Conservation (phyloP, 2,329 filamentous ascomycete genomes). For the Phialemoniopsis sp. region DNA sequence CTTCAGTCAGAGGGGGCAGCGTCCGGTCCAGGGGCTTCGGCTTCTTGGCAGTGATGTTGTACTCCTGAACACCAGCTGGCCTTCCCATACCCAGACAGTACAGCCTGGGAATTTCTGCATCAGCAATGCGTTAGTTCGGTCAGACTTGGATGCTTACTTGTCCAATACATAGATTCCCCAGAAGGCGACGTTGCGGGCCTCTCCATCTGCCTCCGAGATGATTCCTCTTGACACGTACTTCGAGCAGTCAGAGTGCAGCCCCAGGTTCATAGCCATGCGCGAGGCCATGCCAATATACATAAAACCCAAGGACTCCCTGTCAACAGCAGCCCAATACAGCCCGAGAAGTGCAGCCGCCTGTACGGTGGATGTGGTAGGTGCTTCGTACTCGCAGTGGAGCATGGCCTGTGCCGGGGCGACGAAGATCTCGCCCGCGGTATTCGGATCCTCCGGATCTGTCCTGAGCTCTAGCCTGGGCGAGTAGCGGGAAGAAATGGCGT, state of each 20-base stretch:
- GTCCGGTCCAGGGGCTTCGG: not conserved
- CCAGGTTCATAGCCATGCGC: too few species aligned
- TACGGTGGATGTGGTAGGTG: slow-evolving; percentile 14
- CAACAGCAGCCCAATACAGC: slow-evolving; percentile 1
- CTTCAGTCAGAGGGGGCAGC: too few species aligned
- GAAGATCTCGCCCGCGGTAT: slow-evolving; percentile 13
- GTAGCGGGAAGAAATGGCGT: slow-evolving; percentile 15
- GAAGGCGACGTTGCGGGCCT: not conserved
- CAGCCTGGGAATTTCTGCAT: too few species aligned
- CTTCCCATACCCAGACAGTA: not conserved
- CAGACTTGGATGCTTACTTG: not conserved
- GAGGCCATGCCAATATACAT: too few species aligned
- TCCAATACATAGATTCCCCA: slow-evolving; percentile 1
- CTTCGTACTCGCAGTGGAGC: slow-evolving; percentile 14
- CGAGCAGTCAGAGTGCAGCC: too few species aligned
- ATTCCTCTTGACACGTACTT: too few species aligned
- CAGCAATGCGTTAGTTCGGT: not conserved
- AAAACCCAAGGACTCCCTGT: not conserved
- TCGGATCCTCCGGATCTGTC: slow-evolving; percentile 9
- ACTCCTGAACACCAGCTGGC: not conserved
- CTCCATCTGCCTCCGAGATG: not conserved
- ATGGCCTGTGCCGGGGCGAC: slow-evolving; percentile 14
- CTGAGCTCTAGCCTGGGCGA: slow-evolving; percentile 14
- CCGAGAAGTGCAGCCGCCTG: slow-evolving; percentile 14
- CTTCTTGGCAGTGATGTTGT: not conserved